Conservation (phyloP, 495 filamentous ascomycete species). For the Penicillium herquei region DNA sequence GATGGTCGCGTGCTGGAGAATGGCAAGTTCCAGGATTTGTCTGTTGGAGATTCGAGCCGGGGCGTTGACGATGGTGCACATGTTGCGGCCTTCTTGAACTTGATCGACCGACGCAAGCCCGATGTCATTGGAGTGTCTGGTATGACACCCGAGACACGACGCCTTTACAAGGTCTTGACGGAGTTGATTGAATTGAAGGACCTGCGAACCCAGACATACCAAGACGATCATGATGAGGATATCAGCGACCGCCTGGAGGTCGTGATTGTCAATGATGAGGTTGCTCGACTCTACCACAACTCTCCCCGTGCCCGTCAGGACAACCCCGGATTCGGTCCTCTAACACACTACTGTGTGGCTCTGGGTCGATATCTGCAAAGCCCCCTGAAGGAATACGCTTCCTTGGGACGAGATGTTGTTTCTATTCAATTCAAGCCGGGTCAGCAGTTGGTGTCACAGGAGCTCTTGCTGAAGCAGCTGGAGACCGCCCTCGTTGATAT, state of each 20-base stretch:
- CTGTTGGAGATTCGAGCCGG: conserved; percentile 66
- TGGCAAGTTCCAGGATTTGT: conserved; percentile 78
- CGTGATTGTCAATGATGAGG: conserved; percentile 91
- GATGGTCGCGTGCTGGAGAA: conserved; percentile 85
- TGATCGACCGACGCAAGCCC: conserved; percentile 72
- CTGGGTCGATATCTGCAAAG: conserved; percentile 89
- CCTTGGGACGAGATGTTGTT: conserved; percentile 80
- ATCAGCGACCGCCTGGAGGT: conserved; percentile 76
- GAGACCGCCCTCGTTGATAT: conserved; percentile 96
- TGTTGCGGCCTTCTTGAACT: conserved; percentile 65
- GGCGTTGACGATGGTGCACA: conserved; percentile 58
- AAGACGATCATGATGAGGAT: conserved; percentile 58
- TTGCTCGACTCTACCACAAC: conserved; percentile 89
- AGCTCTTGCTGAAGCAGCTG: conserved; percentile 78
- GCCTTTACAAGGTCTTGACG: conserved; percentile 74
- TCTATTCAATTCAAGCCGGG: conserved; percentile 85
- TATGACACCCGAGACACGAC: conserved; percentile 84
- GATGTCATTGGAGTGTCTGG: conserved; percentile 90
- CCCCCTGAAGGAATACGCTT: conserved; percentile 93
- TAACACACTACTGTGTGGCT: conserved; percentile 84
- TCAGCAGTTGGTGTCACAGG: conserved; percentile 82
- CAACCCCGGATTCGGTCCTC: conserved; percentile 70
- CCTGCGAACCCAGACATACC: conserved; percentile 70
- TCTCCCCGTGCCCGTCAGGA: conserved; percentile 78
- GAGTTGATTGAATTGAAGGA: conserved; percentile 71